phyloP scores from a whole-genome alignment of 2,329 filamentous ascomycete species.

The Pestalotiopsis sp. region DNA sequence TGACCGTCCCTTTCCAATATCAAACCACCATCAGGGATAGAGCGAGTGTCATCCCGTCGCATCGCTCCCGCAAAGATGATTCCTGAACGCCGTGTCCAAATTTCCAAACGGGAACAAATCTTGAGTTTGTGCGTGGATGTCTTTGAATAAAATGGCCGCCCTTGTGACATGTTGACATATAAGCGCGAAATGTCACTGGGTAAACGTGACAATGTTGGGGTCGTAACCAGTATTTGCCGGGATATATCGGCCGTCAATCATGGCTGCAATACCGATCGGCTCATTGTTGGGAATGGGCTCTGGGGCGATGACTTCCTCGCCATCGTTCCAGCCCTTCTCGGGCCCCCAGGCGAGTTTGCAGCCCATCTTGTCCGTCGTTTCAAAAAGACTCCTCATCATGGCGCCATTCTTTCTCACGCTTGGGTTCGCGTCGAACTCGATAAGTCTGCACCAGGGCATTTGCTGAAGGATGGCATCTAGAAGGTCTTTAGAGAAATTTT shows the following conservation, averaged over 20 bases:
- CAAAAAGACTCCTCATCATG: conserved; percentile 64
- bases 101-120: neutral
- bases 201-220: conserved; percentile 2
- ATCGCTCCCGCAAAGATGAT: neutral
- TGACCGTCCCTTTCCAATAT: neutral
- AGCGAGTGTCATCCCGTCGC: neutral
- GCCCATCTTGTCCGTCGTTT: conserved; percentile 49
- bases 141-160: neutral
- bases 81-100: neutral
- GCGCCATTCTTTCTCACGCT: conserved; percentile 66
- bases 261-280: conserved; percentile 10
- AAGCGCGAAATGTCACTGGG: neutral
- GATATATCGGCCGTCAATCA: neutral
- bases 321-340: conserved; percentile 66
- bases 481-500: conserved; percentile 63
- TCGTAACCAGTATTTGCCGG: neutral
- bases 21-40: neutral
- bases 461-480: conserved; percentile 58
- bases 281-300: conserved; percentile 15
- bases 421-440: conserved; percentile 72
- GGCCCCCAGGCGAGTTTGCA: conserved; percentile 68
- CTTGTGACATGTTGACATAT: neutral
- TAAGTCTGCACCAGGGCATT: conserved; percentile 55
- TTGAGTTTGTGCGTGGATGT: neutral
- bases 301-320: conserved; percentile 41